Conservation (phyloP, 2,329 filamentous ascomycete species). For the Myriosclerotinia curreyana region DNA sequence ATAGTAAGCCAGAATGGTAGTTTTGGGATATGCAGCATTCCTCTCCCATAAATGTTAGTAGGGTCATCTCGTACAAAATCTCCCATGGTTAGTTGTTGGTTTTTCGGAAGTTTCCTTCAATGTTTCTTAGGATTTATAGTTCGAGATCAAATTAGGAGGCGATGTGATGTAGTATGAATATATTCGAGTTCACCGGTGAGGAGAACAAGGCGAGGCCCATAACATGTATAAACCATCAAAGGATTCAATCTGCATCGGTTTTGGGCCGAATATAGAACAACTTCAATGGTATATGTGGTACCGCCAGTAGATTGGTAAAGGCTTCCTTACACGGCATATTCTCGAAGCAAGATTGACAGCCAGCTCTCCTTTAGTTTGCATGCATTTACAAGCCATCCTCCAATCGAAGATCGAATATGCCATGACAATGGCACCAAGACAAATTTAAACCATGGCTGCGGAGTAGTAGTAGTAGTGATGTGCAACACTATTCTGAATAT, state of each 20-base stretch:
- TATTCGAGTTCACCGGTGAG: neutral
- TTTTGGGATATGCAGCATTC: neutral
- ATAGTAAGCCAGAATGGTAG: slow-evolving; percentile 1
- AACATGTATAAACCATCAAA: neutral
- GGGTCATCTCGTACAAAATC: neutral
- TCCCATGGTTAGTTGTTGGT: neutral
- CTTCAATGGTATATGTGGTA: neutral
- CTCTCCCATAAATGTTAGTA: neutral
- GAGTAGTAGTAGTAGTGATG: neutral
- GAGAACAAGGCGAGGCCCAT: neutral
- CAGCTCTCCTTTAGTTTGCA: slow-evolving; percentile 6
- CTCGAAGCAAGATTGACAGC: slow-evolving; percentile 16
- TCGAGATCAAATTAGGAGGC: neutral
- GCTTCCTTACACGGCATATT: neutral
- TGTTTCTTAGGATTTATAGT: neutral
- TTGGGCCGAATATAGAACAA: slow-evolving; percentile 9
- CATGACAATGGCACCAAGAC: neutral
- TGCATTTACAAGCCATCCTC: slow-evolving; percentile 4
- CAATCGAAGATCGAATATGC: neutral
- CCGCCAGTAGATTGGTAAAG: neutral
- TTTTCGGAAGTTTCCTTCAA: no score
- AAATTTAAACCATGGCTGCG: neutral
- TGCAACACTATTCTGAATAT: neutral
- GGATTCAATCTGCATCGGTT: neutral
- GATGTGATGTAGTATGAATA: neutral